Evolutionary conservation across 768 basidiomycete species (phyloP).

Genomic region (Trametes coccinea): DNA sequence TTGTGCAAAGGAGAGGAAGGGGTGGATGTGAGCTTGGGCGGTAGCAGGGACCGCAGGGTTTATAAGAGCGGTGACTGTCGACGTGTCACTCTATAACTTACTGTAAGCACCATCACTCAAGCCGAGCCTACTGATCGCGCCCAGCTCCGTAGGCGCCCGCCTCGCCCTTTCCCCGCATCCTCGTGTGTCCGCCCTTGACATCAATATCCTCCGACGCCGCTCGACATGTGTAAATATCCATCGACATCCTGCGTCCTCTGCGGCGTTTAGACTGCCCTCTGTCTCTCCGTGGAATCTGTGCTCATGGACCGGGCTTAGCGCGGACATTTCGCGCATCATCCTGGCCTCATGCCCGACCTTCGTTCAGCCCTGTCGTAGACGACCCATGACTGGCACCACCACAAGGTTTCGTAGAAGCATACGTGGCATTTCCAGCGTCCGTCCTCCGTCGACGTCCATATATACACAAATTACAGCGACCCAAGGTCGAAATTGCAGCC

Average conservation of each 20-base stretch:
- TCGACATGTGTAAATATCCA: not conserved
- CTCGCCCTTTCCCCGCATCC: no score
- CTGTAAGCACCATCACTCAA: slow-evolving; percentile 17
- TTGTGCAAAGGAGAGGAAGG: slow-evolving; percentile 36
- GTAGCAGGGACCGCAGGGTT: slow-evolving; percentile 26
- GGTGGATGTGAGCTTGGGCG: slow-evolving; percentile 12
- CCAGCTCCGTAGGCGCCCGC: not conserved
- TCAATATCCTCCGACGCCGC: not conserved
- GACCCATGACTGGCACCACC: slow-evolving; percentile 11
- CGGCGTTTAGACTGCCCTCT: not conserved
- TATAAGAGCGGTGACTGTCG: slow-evolving; percentile 26
- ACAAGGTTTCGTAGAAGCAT: slow-evolving; percentile 4
- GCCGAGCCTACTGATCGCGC: slow-evolving; percentile 13
- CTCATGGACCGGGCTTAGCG: slow-evolving; percentile 7
- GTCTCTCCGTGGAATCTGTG: not conserved
- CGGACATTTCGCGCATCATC: slow-evolving; percentile 21
- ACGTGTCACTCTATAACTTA: slow-evolving; percentile 47
- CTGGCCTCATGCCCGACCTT: not conserved
- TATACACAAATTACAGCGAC: slow-evolving; percentile 29
- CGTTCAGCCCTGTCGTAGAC: not conserved
- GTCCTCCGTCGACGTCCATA: slow-evolving; percentile 2
- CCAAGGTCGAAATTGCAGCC: slow-evolving; percentile 73
- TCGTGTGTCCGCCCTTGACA: slow-evolving; percentile 2
- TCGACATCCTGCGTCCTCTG: not conserved
- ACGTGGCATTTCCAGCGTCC: slow-evolving; percentile 20